Base-by-base conservation (phyloP, 495 filamentous ascomycete species). In the Penicillium malachiteum region DNA sequence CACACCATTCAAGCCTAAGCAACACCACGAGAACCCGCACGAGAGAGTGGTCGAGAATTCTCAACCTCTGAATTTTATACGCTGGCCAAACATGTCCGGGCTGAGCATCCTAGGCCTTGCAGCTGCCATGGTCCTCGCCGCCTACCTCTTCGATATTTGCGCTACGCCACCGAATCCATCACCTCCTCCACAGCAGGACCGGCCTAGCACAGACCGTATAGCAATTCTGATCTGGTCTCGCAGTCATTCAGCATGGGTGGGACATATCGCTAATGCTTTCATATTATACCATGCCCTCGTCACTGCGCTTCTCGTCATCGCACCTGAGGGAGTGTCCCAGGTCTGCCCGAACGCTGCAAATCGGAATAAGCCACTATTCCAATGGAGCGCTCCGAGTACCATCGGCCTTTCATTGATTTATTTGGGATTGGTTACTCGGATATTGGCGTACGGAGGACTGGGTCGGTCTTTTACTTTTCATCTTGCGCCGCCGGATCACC, bases 381-480 rank as follows among this genome's bases (percentile, higher is more conserved):
- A 44, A 10, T 44, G 42, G 42, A 44, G 18, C 18, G 1, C 10
- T 6, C 5, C 18, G 2, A 26, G 17, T 3, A 13, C 42, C 35
- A 55, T 59, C 1, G 55, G 65, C 13, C 55, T 69, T 0, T 14
- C 69, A 13, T 44, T 71, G 18, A 60, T 78, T 8, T 67, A 64
- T 41, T 46, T 59, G 40, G 71, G 71, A 6, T 56, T 64, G 0
- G 60, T 62, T 9, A 54, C 78, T 8, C 69, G 75, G 1, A 45
- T 78, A 2, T 43, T 54, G 1, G 64, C 74, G 0, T 79, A 73
- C 33, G 56, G 64, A 0, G 43, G 65, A 2, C 69, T 81, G 0
- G 78, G 78, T 3, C 63, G 57, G 9, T 71, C 77, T 40, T 80
- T 82, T 48, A 81, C 79, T 0, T 80, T 79, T 48, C 60, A 66